Base-by-base conservation (phyloP, 139 green algal species). In the Chlamydomonas sp. region DNA sequence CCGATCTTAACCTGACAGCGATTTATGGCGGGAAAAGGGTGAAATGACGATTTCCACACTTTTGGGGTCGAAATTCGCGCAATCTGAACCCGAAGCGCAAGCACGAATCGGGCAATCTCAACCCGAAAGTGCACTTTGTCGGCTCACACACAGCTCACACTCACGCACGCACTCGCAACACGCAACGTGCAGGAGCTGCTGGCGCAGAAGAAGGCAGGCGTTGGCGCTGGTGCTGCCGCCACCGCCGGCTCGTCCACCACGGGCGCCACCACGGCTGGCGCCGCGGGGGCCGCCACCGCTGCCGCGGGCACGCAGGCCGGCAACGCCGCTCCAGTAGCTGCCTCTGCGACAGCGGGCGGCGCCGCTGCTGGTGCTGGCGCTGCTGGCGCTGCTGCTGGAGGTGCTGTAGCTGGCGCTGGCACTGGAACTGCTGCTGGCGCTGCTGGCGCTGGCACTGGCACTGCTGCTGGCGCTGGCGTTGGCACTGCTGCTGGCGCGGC, bases 341-440 rank as follows among this genome's bases (percentile, higher is more conserved):
- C 65, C 24, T 5, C 65, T 38, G 65, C 65, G 22, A 13, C 59
- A 28, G 26, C 65, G 36, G 39, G 39, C 24, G 61, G 37, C 34
- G 67, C 68, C 6, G 20, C 66, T 36, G 29, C 6, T 16, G 69
- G 58, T 35, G 39, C 69, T 22, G 30, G 36, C 58, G 39, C 39
- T 50, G 39, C 13, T 8, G 13, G 10, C 8, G 13, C 39, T 50
- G 13, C 39, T 50, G 39, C 39, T 50, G 39, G 10, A 50, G 39
- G 13, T 50, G 39, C 39, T 50, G 8, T n/a, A 50, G 39, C 39
- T 75, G 30, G 54, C 57, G 49, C 38, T 65, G 48, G 34, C 61
- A 39, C 26, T n/a, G n/a, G n/a, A 31, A 59, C 31, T 39, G 30
- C 43, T 61, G 47, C 37, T 38, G 38, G 30, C 20, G 28, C 22